A percentile compares a stretch with the other conserved stretches of the same genome.
Evolutionary conservation across 2,329 filamentous ascomycete genomes (phyloP).

Genomic region (Podosphaera aphanis): DNA sequence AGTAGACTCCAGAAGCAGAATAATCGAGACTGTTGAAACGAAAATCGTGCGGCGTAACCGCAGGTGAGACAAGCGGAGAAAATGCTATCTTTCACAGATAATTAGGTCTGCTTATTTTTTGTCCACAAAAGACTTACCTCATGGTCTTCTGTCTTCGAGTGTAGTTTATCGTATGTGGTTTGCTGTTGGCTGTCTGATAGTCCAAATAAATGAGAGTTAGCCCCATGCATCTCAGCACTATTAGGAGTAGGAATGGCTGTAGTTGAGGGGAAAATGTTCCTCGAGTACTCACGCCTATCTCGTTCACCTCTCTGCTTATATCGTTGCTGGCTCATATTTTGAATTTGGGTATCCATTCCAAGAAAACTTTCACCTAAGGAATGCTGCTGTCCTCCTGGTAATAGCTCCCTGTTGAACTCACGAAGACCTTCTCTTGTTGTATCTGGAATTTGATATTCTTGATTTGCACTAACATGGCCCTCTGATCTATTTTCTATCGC

Average conservation of each 20-base stretch:
- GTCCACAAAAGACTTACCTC: constrained; percentile 25
- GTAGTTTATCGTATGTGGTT: constrained; percentile 34
- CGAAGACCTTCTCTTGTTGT: constrained; percentile 21
- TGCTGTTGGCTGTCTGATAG: constrained; percentile 26
- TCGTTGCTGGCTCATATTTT: constrained; percentile 40
- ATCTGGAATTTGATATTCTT: constrained; percentile 25
- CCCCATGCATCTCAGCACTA: constrained; percentile 50
- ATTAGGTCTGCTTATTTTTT: neutral
- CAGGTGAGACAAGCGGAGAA: constrained; percentile 63
- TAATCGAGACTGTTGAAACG: constrained; percentile 33
- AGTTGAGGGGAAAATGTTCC: constrained; percentile 29
- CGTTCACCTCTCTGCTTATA: constrained; percentile 32
- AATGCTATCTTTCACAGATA: constrained; percentile 36
- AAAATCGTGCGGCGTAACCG: constrained; percentile 55
- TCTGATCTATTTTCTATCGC: constrained; percentile 18
- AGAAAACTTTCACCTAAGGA: constrained; percentile 28
- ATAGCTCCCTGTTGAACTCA: constrained; percentile 18
- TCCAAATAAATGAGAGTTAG: constrained; percentile 33
- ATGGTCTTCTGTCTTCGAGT: constrained; percentile 42
- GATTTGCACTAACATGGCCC: constrained; percentile 18
- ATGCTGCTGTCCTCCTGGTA: constrained; percentile 20
- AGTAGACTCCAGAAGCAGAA: constrained; percentile 46
- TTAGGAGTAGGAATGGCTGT: constrained; percentile 55
- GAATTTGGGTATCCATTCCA: constrained; percentile 41
- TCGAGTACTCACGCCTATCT: constrained; percentile 25